A percentile compares a stretch with the other conserved stretches of the same genome.
Evolutionary conservation across 2,329 filamentous ascomycete species (phyloP).

Genomic region (Pyrenophora teres): DNA sequence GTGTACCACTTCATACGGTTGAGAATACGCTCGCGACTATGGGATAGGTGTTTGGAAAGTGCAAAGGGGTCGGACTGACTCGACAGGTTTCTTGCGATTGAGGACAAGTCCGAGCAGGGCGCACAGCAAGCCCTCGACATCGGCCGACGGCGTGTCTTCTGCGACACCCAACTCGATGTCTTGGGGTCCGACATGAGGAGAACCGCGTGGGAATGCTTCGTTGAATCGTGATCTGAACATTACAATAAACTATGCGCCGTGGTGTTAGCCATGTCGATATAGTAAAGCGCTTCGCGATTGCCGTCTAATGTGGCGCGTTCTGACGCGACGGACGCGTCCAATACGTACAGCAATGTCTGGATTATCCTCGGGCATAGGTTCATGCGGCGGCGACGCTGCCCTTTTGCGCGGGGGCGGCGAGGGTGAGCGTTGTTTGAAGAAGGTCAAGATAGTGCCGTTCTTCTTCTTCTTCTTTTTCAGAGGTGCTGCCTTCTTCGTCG

Average conservation of each 20-base stretch:
- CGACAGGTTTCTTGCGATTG: constrained; percentile 98
- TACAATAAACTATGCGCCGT: constrained; percentile 77
- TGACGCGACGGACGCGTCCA: constrained; percentile 47
- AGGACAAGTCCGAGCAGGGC: constrained; percentile 84
- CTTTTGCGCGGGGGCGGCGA: constrained; percentile 69
- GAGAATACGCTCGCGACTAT: constrained; percentile 26
- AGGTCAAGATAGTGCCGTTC: constrained; percentile 43
- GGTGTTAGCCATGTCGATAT: constrained; percentile 37
- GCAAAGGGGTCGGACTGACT: constrained; percentile 67
- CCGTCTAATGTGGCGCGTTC: constrained; percentile 30
- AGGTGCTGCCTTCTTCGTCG: constrained; percentile 29
- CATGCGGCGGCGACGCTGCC: constrained; percentile 85
- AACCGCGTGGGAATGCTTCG: constrained; percentile 84
- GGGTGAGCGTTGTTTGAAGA: constrained; percentile 49
- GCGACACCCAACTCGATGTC: constrained; percentile 88
- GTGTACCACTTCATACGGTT: neutral
- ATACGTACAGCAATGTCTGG: constrained; percentile 85
- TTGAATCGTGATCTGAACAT: constrained; percentile 96
- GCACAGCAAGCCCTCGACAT: constrained; percentile 86
- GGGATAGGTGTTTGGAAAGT: constrained; percentile 7
- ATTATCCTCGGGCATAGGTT: constrained; percentile 88
- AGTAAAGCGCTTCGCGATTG: constrained; percentile 30
- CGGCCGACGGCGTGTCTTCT: constrained; percentile 77
- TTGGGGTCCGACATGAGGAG: constrained; percentile 89
- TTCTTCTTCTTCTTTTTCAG: constrained; percentile 43